A percentile compares a stretch with the other conserved stretches of the same genome.
These are phyloP conservation scores for Eremothecium coryli DNA, from an alignment of 1,139 yeast species.

Conservation along the genomic window DNA sequence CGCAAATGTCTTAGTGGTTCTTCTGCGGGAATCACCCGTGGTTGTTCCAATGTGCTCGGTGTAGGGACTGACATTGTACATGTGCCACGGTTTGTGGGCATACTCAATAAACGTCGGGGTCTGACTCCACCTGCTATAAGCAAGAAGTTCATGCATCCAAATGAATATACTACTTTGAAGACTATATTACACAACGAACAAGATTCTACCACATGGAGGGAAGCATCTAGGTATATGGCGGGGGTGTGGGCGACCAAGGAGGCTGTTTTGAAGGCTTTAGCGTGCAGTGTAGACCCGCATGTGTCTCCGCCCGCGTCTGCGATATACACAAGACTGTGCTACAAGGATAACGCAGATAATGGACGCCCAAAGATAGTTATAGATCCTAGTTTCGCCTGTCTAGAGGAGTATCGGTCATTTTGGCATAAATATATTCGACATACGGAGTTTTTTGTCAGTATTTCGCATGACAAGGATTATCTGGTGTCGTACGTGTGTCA, in stretches of 20 bases:
- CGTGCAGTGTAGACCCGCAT: constrained; percentile 11
- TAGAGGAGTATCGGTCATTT: not conserved
- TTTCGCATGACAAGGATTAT: constrained; percentile 28
- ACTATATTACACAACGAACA: not conserved
- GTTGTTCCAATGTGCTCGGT: no score
- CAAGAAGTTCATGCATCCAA: constrained; percentile 25
- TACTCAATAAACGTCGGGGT: not conserved
- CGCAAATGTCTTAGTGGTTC: no score
- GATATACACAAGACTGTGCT: constrained; percentile 22
- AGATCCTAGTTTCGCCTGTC: constrained; percentile 7
- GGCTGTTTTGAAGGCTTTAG: constrained; percentile 21
- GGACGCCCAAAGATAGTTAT: constrained; percentile 19
- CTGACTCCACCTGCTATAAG: not conserved
- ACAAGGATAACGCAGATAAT: constrained; percentile 14
- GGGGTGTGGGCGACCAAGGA: constrained; percentile 31
- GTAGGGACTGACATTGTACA: constrained; percentile 28
- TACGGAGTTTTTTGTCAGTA: constrained; percentile 16
- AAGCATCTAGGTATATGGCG: constrained; percentile 16
- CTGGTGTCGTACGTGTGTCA: constrained; percentile 16
- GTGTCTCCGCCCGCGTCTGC: constrained; percentile 24
- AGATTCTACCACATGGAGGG: not conserved
- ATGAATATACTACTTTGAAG: not conserved
- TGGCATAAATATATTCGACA: constrained; percentile 11
- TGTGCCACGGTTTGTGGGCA: constrained; percentile 20
- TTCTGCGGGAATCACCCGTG: no score